Percentiles rank a stretch among this genome's conserved stretches.
These are phyloP conservation scores for Jackrogersella minutella DNA, from an alignment of 495 filamentous ascomycete genomes.

Conservation along the genomic window DNA sequence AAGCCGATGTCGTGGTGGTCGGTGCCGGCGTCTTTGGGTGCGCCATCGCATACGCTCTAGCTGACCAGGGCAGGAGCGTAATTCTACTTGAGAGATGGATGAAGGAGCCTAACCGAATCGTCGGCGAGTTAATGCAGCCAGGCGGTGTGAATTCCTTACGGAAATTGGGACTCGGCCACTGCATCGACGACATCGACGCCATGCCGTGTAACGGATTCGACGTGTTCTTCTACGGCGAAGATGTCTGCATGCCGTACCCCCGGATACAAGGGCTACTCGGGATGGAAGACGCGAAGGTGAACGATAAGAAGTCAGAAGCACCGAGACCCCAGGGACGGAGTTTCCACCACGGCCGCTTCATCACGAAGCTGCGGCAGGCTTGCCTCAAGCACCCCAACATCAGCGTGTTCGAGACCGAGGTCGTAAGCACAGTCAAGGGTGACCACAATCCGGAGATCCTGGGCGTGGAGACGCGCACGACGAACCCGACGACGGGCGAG, in stretches of 20 bases:
- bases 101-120: constrained; percentile 95
- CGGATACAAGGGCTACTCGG: constrained; percentile 40
- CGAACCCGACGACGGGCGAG: constrained; percentile 58
- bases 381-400: constrained; percentile 73
- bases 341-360: constrained; percentile 88
- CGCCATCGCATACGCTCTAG: constrained; percentile 81
- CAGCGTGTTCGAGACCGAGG: constrained; percentile 77
- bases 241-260: constrained; percentile 82
- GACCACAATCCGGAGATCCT: constrained; percentile 69
- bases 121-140: constrained; percentile 93
- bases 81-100: constrained; percentile 88
- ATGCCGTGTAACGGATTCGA: constrained; percentile 85
- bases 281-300: constrained; percentile 18
- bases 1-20: constrained; percentile 83
- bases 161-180: constrained; percentile 79
- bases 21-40: constrained; percentile 92
- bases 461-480: constrained; percentile 75
- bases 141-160: constrained; percentile 85
- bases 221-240: constrained; percentile 80
- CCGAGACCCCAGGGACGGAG: constrained; percentile 68
- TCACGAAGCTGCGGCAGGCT: constrained; percentile 74
- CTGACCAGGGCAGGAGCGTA: constrained; percentile 86
- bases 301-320: constrained; percentile 22
- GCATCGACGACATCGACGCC: constrained; percentile 89
- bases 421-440: constrained; percentile 66